phyloP scores from a whole-genome alignment of 768 basidiomycete genomes.

The Lactarius sp. region DNA sequence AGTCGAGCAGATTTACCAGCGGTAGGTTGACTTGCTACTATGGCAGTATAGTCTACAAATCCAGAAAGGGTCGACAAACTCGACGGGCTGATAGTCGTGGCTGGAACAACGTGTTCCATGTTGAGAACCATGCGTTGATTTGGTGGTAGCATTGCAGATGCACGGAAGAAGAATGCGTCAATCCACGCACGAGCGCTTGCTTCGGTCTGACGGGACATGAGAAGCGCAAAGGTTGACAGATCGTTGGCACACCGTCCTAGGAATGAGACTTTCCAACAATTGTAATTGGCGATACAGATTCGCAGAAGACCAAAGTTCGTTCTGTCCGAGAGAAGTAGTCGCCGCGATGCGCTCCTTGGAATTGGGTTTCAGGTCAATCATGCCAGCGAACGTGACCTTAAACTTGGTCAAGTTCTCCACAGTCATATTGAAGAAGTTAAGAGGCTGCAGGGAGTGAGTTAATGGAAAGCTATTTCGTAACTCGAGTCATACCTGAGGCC shows the following conservation, averaged over 20 bases:
- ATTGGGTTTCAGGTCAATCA: not conserved
- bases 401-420: not conserved
- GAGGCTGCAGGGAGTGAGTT: not conserved
- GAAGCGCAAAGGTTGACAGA: not conserved
- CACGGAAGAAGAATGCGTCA: not conserved
- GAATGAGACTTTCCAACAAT: not conserved
- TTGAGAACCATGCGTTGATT: not conserved
- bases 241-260: not conserved
- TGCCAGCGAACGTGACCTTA: not conserved
- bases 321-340: not conserved
- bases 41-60: not conserved
- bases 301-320: not conserved
- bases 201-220: not conserved
- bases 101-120: not conserved
- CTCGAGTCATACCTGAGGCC: not conserved
- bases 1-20: not conserved
- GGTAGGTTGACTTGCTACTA: not conserved
- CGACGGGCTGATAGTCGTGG: not conserved
- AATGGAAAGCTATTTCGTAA: not conserved
- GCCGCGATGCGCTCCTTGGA: not conserved
- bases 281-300: not conserved
- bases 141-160: slow-evolving; percentile 1
- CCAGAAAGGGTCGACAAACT: not conserved
- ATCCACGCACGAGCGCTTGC: not conserved
- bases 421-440: not conserved